Evolutionary conservation across 2,329 filamentous ascomycete species (phyloP), one percentile per base, ranked within the genome.

Genomic region (Colletotrichum abscissum): DNA sequence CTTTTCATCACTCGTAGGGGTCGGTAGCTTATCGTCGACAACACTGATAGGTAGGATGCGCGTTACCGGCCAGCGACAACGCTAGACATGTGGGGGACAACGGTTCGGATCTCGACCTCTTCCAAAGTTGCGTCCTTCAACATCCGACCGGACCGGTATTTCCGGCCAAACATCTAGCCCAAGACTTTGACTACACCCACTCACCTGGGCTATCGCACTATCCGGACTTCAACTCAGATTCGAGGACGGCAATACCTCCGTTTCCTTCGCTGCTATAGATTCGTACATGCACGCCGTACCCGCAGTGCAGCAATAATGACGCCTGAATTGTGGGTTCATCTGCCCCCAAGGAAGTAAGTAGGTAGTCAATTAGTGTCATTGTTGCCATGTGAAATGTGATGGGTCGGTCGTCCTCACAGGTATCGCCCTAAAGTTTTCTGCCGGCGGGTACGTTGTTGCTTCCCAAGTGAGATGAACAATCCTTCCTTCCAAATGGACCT

Each of bases 21-120:
- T 55, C 7, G 28, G 33, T 64, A 55, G 52, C 62, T 55, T 55
- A 38, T 55, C 49, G n/a, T 64, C 30, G 28, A 16, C 28, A 55
- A 12, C 62, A 46, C 28, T 63, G 62, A 63, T 54, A 55, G 62
- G 62, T 54, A 55, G 62, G 62, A 28, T 38, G 28, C 5, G 16
- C 19, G 9, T 38, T 19, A 33, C 46, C 22, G 30, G 4, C 42
- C 42, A 19, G 38, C 38, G 42, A 64, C 16, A 35, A 55, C 62
- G 49, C 46, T 24, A 55, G 24, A 30, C 62, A 33, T 33, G 59
- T 52, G 62, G 62, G 26, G 49, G 62, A 33, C 46, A 55, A 55
- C 14, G 62, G 22, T 33, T 54, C 35, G 28, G n/a, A 12, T 8
- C 52, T 19, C 14, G 24, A 22, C 24, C 46, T 49, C n/a, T 63